These are phyloP conservation scores for Eimeria tenella DNA, from an alignment of 169 alveolate genomes.

Conservation along the genomic window DNA sequence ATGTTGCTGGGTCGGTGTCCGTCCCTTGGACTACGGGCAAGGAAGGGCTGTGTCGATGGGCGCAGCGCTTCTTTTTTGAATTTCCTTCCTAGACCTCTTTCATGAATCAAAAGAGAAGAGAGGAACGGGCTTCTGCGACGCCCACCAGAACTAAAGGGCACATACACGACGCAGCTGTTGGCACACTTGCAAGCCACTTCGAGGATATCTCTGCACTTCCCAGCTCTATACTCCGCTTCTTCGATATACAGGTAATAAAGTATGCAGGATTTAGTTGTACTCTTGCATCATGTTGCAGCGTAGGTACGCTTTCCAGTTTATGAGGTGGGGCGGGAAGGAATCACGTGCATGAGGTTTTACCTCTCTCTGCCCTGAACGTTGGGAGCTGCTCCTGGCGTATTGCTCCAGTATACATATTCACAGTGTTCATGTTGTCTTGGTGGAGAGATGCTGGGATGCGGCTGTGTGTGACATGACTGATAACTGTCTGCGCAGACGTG, in stretches of 20 bases:
- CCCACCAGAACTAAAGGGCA: background rate
- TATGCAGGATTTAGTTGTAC: background rate
- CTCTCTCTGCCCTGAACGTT: background rate
- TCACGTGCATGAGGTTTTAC: slow-evolving; percentile 48
- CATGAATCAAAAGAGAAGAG: background rate
- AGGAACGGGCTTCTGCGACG: background rate
- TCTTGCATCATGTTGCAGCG: background rate
- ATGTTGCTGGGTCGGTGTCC: background rate
- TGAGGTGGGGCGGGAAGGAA: slow-evolving; percentile 69
- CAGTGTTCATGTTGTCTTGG: slow-evolving; percentile 8
- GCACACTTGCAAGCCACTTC: background rate
- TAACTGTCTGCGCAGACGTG: slow-evolving; percentile 20
- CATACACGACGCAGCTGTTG: slow-evolving; percentile 8
- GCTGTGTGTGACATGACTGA: slow-evolving; percentile 25
- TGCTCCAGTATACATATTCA: background rate
- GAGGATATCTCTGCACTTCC: background rate
- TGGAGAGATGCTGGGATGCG: slow-evolving; percentile 22
- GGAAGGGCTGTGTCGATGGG: background rate
- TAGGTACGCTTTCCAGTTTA: background rate
- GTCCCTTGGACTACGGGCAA: background rate
- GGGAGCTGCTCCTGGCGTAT: background rate
- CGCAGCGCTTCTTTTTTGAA: background rate
- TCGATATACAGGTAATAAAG: background rate
- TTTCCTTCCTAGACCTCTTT: background rate
- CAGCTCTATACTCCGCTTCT: background rate